Evolutionary conservation across 2,329 filamentous ascomycete species (phyloP), one percentile per base, ranked within the genome.

Genomic region (Arthrobotrys iridis): DNA sequence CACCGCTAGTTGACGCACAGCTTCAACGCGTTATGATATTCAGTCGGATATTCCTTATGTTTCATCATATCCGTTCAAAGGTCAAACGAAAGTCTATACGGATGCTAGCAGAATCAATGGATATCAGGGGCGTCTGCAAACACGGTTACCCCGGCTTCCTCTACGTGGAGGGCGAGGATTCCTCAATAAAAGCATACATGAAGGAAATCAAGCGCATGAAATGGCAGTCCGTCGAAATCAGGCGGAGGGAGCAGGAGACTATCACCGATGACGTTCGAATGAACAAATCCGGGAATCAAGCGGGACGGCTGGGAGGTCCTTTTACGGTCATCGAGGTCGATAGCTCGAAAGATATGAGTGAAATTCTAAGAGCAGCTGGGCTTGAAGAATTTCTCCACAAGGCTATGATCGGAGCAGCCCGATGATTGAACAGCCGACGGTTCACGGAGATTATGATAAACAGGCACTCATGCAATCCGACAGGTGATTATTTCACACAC

Each of bases 141-240:
- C 71, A 63, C 57, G 71, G 71, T 8, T 68, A 64, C 20, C 71
- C 71, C 3, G 71, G 71, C 1, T 64, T 75, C 24, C 71, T 75
- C 28, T 75, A 75, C 24, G 63, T 68, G 8, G 71, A 75, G 45
- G 71, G 71, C 28, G 37, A 75, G 33, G 71, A 68, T 4, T 8
- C 58, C 7, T 58, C 63, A 4, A 48, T 75, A 5, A 45, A 33
- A 37, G 13, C 15, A 20, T 75, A 75, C 22, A 52, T 58, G 28
- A 75, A 75, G 48, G 57, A 64, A 43, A 75, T 75, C 28, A 75
- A 75, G 37, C 46, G 63, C 10, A 75, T 75, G 71, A 67, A 57
- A 58, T 75, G 71, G 71, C 71, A 75, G 11, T 75, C 71, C 3
- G 71, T 75, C 20, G 63, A 75, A 37, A 58, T 75, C 40, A 57